Evolutionary conservation across 768 basidiomycete genomes (phyloP).

Genomic region (Mycena metata): DNA sequence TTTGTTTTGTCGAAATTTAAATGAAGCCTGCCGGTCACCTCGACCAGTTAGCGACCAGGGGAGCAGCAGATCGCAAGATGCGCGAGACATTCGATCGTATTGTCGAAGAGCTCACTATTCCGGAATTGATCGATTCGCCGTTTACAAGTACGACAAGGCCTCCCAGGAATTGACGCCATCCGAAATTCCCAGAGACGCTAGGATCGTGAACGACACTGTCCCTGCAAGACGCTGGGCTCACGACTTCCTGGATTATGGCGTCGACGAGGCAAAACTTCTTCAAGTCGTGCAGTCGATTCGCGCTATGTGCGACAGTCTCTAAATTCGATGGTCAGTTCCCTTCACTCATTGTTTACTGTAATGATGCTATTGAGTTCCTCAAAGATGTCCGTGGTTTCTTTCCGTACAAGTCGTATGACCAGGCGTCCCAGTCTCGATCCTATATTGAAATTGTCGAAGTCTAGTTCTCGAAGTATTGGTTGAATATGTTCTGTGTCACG

Average conservation of each 20-base stretch:
- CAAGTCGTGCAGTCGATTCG: constrained; percentile 15
- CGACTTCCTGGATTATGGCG: constrained; percentile 38
- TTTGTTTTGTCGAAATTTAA: constrained; percentile 48
- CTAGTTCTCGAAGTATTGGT: no score
- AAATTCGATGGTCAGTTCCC: not conserved
- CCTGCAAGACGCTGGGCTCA: constrained; percentile 44
- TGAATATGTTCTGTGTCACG: no score
- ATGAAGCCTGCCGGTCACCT: constrained; percentile 40
- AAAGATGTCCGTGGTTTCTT: no score
- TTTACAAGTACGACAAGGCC: constrained; percentile 40
- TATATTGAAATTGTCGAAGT: no score
- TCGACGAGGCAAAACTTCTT: constrained; percentile 10
- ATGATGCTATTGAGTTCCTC: no score
- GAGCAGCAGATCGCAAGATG: constrained; percentile 46
- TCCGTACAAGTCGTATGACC: no score
- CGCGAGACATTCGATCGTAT: constrained; percentile 39
- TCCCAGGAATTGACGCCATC: constrained; percentile 36
- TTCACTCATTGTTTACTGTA: no score
- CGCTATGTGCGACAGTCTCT: constrained; percentile 8
- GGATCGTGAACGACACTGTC: constrained; percentile 43
- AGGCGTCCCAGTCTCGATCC: no score
- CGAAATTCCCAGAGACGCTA: constrained; percentile 35
- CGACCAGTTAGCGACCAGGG: constrained; percentile 33
- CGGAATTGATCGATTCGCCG: constrained; percentile 42
- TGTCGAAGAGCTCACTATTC: constrained; percentile 30